phyloP scores from a whole-genome alignment of 805 yeast genomes.

The Peterozyma xylosa region DNA sequence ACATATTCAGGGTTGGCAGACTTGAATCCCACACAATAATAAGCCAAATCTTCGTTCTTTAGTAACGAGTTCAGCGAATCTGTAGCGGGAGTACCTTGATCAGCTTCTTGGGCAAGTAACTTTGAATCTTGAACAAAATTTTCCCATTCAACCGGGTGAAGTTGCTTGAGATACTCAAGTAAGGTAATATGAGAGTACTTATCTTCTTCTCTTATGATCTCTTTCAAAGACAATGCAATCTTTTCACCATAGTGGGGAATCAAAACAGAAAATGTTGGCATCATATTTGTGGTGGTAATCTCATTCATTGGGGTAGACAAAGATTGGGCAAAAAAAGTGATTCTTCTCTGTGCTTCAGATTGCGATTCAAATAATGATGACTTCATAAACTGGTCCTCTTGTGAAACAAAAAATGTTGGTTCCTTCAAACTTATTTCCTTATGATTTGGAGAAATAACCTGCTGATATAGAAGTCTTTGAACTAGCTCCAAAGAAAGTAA shows the following conservation, averaged over 20 bases:
- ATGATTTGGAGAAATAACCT: conserved; percentile 26
- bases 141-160: conserved; percentile 50
- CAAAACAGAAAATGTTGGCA: conserved; percentile 80
- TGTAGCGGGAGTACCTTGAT: conserved; percentile 4
- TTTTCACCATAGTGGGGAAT: conserved; percentile 86
- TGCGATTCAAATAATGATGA: conserved; percentile 50
- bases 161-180: conserved; percentile 47
- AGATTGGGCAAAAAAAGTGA: conserved; percentile 87
- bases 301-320: conserved; percentile 80
- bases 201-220: conserved; percentile 69
- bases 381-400: conserved; percentile 59
- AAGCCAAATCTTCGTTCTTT: conserved; percentile 49
- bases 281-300: conserved; percentile 52
- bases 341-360: conserved; percentile 76
- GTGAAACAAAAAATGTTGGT: conserved; percentile 74
- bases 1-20: conserved; percentile 55
- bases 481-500: conserved; percentile 67
- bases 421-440: conserved; percentile 45
- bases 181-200: conserved; percentile 49
- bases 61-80: conserved; percentile 4
- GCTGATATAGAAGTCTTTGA: conserved; percentile 55
- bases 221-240: conserved; percentile 66
- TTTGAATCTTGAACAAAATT: conserved; percentile 52
- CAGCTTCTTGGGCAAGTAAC: conserved; percentile 38
- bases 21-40: conserved; percentile 63